Evolutionary conservation across 768 basidiomycete genomes (phyloP).

Genomic region (Wakefieldia striispora): DNA sequence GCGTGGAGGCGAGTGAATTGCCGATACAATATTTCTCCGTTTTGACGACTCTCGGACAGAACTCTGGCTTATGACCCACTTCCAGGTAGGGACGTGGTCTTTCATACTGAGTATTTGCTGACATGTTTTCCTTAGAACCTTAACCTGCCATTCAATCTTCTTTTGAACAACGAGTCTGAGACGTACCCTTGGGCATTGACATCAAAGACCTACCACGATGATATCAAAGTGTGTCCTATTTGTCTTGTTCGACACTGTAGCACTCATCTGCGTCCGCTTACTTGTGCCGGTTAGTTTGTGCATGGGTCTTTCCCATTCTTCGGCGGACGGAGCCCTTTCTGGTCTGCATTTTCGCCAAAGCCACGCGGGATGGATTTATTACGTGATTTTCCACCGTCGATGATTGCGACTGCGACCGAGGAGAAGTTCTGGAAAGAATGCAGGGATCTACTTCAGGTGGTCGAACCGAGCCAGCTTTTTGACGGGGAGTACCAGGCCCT

Average conservation of each 20-base stretch:
- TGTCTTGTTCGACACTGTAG: too few species aligned
- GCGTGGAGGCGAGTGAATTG: constrained; percentile 4
- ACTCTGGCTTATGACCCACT: constrained; percentile 9
- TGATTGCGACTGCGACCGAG: not conserved
- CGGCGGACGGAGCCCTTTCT: constrained; percentile 16
- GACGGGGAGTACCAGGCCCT: constrained; percentile 2
- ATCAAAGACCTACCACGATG: constrained; percentile 1
- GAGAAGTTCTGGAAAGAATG: constrained; percentile 3
- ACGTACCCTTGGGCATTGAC: constrained; percentile 7
- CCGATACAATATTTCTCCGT: too few species aligned
- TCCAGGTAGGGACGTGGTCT: constrained; percentile 1
- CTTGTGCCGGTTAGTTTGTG: constrained; percentile 3
- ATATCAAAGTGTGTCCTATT: constrained; percentile 1
- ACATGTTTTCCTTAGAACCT: not conserved
- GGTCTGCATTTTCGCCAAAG: constrained; percentile 17
- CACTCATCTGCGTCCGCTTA: too few species aligned
- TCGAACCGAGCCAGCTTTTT: not conserved
- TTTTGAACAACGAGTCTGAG: constrained; percentile 2
- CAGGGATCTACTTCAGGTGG: constrained; percentile 4
- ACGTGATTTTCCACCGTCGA: constrained; percentile 13
- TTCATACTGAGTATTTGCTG: not conserved
- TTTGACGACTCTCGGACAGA: not conserved
- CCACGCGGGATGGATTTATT: constrained; percentile 6
- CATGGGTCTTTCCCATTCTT: constrained; percentile 16
- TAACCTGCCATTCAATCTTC: constrained; percentile 5